Evolutionary conservation across 2,329 filamentous ascomycete species (phyloP), one percentile per base, ranked within the genome.

Genomic region (Cercospora sp.): DNA sequence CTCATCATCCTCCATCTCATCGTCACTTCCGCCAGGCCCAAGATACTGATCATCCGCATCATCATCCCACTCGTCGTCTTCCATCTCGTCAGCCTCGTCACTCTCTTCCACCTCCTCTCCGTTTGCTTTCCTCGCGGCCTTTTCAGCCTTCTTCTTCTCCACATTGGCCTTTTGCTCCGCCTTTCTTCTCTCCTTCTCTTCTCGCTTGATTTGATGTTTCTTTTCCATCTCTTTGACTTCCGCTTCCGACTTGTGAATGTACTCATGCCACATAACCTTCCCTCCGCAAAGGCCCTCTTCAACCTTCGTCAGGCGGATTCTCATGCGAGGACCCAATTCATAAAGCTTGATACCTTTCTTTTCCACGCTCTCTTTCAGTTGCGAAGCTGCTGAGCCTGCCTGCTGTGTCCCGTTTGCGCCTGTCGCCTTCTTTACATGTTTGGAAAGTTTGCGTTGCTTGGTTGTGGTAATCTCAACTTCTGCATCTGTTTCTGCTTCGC

Each of bases 201-300:
- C 88, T 66, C 87, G 86, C 75, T 88, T 87, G 81, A 90, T 82
- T 73, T 93, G 90, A 92, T 95, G 98, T 73, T 88, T 87, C 82
- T 90, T 88, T 73, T 98, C 94, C 74, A 97, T 81, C 71, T 91
- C 88, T 77, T 89, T 87, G 66, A 93, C 82, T 79, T 99, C 94
- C 18, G 88, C 86, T 73, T 88, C 88, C 6, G 88, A 89, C 85
- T 99, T 99, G 78, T 90, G 88, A 63, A 98, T 89, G 77, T 93
- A 96, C 78, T 97, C 93, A 79, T 99, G 95, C 95, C 95, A 99
- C 91, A 99, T 92, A 66, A 97, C 87, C 78, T 93, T 95, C 60
- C 95, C 95, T 28, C 87, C 86, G 75, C 93, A 97, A 6, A 98
- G 81, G 1, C 94, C 95, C 74, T 99, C 95, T 78, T 99, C 95